A percentile compares a stretch with the other conserved stretches of the same genome.
Evolutionary conservation across 2,329 filamentous ascomycete species (phyloP).

Genomic region (Monosporascus sp.): DNA sequence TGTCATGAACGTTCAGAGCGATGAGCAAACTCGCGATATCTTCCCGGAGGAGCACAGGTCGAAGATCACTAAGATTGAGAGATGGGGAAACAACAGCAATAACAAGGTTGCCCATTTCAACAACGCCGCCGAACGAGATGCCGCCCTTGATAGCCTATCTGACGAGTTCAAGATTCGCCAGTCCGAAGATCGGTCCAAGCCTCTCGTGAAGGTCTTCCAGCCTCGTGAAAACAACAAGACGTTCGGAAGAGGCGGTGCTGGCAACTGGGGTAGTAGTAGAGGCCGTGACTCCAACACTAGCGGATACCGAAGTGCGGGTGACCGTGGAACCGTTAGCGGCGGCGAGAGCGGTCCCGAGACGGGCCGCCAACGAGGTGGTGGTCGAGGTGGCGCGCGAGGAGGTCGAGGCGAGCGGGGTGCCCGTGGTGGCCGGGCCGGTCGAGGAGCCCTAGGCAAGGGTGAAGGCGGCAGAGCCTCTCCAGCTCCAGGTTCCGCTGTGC

Average conservation of each 20-base stretch:
- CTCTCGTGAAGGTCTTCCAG: slow-evolving; percentile 78
- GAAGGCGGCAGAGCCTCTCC: slow-evolving; percentile 51
- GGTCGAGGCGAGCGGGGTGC: slow-evolving; percentile 52
- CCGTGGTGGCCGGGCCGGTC: slow-evolving; percentile 42
- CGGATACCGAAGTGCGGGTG: slow-evolving; percentile 80
- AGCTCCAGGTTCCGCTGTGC: slow-evolving; percentile 40
- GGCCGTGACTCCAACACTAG: slow-evolving; percentile 58
- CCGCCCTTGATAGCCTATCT: slow-evolving; percentile 68
- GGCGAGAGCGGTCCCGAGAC: slow-evolving; percentile 66
- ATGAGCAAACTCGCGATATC: slow-evolving; percentile 75
- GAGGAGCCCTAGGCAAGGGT: slow-evolving; percentile 43
- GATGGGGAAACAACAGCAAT: slow-evolving; percentile 59
- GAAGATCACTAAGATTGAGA: slow-evolving; percentile 76
- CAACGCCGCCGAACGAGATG: slow-evolving; percentile 71
- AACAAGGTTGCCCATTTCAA: slow-evolving; percentile 87
- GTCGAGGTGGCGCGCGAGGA: slow-evolving; percentile 51
- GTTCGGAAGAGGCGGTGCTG: slow-evolving; percentile 58
- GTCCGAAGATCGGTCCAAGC: slow-evolving; percentile 69
- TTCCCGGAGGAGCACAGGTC: slow-evolving; percentile 77
- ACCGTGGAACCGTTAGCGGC: slow-evolving; percentile 56
- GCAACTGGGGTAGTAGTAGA: slow-evolving; percentile 61
- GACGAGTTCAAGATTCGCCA: slow-evolving; percentile 70
- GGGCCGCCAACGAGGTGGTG: slow-evolving; percentile 48
- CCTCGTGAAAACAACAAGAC: slow-evolving; percentile 53
- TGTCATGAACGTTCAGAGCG: slow-evolving; percentile 77